Evolutionary conservation across 768 basidiomycete species (phyloP).

Genomic region (Boletus insuetus): DNA sequence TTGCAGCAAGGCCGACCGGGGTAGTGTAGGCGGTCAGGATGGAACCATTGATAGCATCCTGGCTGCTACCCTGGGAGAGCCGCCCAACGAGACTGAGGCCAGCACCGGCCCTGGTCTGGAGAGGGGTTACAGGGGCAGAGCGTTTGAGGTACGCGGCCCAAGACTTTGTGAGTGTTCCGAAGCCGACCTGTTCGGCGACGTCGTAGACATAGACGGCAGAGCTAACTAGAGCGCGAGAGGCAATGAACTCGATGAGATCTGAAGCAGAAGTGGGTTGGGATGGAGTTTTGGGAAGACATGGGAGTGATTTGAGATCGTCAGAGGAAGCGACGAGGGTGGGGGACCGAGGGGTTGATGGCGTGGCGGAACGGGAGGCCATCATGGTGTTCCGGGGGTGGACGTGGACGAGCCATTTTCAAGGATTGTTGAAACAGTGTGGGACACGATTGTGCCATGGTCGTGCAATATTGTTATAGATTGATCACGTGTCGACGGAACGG

Average conservation of each 20-base stretch:
- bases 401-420: slow-evolving; percentile 6
- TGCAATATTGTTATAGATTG: slow-evolving; percentile 20
- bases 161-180: slow-evolving; percentile 68
- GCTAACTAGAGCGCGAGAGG: slow-evolving; percentile 53
- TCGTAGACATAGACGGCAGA: slow-evolving; percentile 80
- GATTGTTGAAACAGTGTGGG: slow-evolving; percentile 9
- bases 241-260: slow-evolving; percentile 63
- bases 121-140: slow-evolving; percentile 55
- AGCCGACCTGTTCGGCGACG: slow-evolving; percentile 79
- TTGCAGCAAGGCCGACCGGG: slow-evolving; percentile 75
- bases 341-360: slow-evolving; percentile 16
- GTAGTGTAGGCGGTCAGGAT: slow-evolving; percentile 80
- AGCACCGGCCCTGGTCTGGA: slow-evolving; percentile 85
- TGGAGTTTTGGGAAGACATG: background rate
- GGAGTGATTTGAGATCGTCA: slow-evolving; percentile 29
- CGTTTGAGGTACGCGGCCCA: slow-evolving; percentile 47
- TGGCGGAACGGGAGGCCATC: slow-evolving; percentile 3
- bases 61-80: slow-evolving; percentile 75
- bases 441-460: slow-evolving; percentile 31
- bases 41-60: slow-evolving; percentile 55
- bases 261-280: slow-evolving; percentile 44
- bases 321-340: slow-evolving; percentile 35
- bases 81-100: slow-evolving; percentile 78
- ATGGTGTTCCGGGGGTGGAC: background rate
- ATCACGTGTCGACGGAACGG: slow-evolving; percentile 27